These are phyloP conservation scores for Hordeum pubiflorum DNA, from an alignment of 202 grass and related monocot genomes.

Conservation along the genomic window DNA sequence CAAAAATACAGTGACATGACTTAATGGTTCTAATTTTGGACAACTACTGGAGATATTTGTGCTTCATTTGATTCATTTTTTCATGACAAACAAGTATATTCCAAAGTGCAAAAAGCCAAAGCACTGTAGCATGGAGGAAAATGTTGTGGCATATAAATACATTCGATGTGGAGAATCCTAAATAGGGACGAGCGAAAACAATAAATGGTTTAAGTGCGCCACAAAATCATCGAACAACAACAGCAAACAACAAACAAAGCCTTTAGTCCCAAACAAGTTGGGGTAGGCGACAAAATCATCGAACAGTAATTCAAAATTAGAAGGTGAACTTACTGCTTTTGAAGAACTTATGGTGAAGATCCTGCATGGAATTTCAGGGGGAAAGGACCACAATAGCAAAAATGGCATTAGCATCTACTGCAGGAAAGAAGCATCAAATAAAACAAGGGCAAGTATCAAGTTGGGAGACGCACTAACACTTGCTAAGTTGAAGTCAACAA, in stretches of 20 bases:
- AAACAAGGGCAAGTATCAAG: slow-evolving; percentile 17
- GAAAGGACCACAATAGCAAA: neutral
- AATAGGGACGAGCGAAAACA: neutral
- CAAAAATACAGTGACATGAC: neutral
- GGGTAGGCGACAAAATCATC: neutral
- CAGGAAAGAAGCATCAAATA: slow-evolving; percentile 10
- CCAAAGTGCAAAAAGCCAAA: neutral
- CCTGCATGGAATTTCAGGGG: slow-evolving; percentile 43
- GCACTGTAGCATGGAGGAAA: neutral
- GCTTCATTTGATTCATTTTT: neutral
- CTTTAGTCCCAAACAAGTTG: too few species aligned
- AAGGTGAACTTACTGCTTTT: slow-evolving; percentile 55
- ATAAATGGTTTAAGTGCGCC: neutral
- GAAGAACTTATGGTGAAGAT: slow-evolving; percentile 65
- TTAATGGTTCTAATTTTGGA: neutral
- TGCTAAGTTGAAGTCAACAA: slow-evolving; percentile 98
- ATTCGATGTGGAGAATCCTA: neutral
- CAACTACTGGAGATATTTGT: neutral
- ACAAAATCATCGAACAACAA: neutral
- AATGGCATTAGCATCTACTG: slow-evolving; percentile 20
- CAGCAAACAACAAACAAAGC: too few species aligned
- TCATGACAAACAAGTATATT: neutral
- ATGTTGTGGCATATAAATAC: neutral
- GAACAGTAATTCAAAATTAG: slow-evolving; percentile 4
- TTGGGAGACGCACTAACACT: slow-evolving; percentile 47